Evolutionary conservation across 2,329 filamentous ascomycete species (phyloP), one percentile per base, ranked within the genome.

Genomic region (Pyrenochaeta sp.): DNA sequence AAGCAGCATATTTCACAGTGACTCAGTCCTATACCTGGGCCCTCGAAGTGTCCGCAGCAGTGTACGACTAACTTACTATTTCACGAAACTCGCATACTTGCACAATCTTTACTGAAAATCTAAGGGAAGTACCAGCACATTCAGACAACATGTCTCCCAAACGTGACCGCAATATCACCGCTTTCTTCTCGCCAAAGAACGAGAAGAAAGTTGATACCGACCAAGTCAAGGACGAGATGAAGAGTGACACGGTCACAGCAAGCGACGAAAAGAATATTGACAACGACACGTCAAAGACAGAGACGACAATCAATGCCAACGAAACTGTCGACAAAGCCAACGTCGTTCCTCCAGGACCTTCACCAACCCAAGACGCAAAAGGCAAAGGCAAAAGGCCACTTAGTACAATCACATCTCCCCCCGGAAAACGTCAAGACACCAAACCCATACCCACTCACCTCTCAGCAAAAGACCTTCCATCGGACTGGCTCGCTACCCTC

Each of bases 381-480:
- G 14, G 17, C 20, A 32, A 19, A 10, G 19, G 31, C 31, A 34
- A 34, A n/a, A 22, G 41, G 27, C 11, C 15, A 3, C n/a, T n/a
- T n/a, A 14, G 24, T 13, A 37, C 50, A 22, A 11, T 6, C 27
- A 19, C 41, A 6, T 28, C 34, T 7, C 18, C 13, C 6, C 17
- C 29, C 13, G n/a, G 27, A 22, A 50, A 55, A 11, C 22, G 41
- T 15, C 7, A 39, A 43, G 6, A 6, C 34, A n/a, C 17, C 29
- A 7, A n/a, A 14, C n/a, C 23, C n/a, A 35, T 7, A 15, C 13
- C 23, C 11, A 27, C 11, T 10, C 44, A 48, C 7, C 45, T 59
- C 6, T 51, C 53, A 9, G 43, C 53, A 37, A 49, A 37, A 11
- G 28, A 59, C 28, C 11, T 55, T 1, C 23, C 51, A 4, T 6